phyloP scores from a whole-genome alignment of 768 basidiomycete genomes.

The Cubamyces lactineus region DNA sequence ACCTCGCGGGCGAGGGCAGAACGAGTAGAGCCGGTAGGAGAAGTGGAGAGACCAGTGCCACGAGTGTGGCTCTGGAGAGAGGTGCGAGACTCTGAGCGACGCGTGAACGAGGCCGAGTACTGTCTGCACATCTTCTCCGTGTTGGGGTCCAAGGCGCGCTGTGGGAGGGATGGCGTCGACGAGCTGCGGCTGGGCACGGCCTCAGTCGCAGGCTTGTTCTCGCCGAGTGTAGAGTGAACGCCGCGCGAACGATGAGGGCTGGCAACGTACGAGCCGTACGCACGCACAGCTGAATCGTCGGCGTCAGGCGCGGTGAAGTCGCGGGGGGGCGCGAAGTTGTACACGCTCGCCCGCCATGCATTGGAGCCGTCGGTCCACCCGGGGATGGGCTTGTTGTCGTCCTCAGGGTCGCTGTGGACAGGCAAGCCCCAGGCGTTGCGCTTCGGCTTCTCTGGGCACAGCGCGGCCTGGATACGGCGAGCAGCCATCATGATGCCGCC shows the following conservation, averaged over 20 bases:
- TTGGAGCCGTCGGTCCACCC: slow-evolving; percentile 73
- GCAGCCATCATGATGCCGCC: slow-evolving; percentile 76
- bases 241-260: slow-evolving; percentile 53
- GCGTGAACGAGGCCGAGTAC: slow-evolving; percentile 58
- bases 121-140: slow-evolving; percentile 53
- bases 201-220: slow-evolving; percentile 29
- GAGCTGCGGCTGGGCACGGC: slow-evolving; percentile 16
- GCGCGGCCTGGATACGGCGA: slow-evolving; percentile 52
- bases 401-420: slow-evolving; percentile 32
- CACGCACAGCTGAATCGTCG: slow-evolving; percentile 37
- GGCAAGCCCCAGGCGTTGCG: slow-evolving; percentile 36
- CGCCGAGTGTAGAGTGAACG: slow-evolving; percentile 52
- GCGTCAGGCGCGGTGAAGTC: slow-evolving; percentile 26
- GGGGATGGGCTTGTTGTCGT: slow-evolving; percentile 45
- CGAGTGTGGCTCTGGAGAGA: slow-evolving; percentile 37
- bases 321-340: slow-evolving; percentile 52
- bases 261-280: slow-evolving; percentile 50
- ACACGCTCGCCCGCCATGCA: slow-evolving; percentile 69
- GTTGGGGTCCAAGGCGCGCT: slow-evolving; percentile 18
- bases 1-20: slow-evolving; percentile 43
- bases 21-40: slow-evolving; percentile 40
- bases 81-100: slow-evolving; percentile 55
- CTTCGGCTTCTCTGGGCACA: slow-evolving; percentile 45
- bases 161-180: slow-evolving; percentile 16
- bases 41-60: slow-evolving; percentile 30